These are phyloP conservation scores for Symbiodinium natans DNA, from an alignment of 73 alveolate genomes.

Conservation along the genomic window DNA sequence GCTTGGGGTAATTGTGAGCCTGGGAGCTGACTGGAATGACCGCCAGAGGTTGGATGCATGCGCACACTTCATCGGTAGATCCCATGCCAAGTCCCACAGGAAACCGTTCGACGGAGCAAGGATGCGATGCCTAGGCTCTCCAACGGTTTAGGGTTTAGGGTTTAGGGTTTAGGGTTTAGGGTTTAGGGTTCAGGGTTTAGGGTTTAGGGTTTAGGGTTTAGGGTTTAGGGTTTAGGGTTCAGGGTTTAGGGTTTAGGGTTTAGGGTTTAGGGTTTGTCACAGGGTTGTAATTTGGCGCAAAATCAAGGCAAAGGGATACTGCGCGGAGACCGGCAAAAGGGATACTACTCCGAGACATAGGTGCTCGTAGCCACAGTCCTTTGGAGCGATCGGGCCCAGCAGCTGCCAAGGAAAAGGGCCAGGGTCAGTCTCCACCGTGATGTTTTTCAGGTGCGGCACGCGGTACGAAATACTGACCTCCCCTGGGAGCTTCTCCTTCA, in stretches of 20 bases:
- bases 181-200: too few species aligned
- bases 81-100: constrained; percentile 69
- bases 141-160: too few species aligned
- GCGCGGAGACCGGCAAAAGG: not conserved
- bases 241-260: too few species aligned
- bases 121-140: not conserved
- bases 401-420: constrained; percentile 9
- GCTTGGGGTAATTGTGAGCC: not conserved
- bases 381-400: not conserved
- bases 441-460: not conserved
- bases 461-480: not conserved
- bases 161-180: too few species aligned
- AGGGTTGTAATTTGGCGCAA: too few species aligned
- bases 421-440: not conserved
- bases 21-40: not conserved
- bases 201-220: too few species aligned
- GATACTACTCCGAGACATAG: not conserved
- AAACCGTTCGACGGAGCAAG: constrained; percentile 26
- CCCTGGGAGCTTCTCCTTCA: not conserved
- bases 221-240: too few species aligned
- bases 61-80: not conserved
- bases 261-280: too few species aligned
- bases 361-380: constrained; percentile 16
- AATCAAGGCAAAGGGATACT: not conserved
- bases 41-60: constrained; percentile 26